Evolutionary conservation across 1,284 basidiomycete species (phyloP), one percentile per base, ranked within the genome.

Genomic region (Austroboletus olivaceoglutinosus): DNA sequence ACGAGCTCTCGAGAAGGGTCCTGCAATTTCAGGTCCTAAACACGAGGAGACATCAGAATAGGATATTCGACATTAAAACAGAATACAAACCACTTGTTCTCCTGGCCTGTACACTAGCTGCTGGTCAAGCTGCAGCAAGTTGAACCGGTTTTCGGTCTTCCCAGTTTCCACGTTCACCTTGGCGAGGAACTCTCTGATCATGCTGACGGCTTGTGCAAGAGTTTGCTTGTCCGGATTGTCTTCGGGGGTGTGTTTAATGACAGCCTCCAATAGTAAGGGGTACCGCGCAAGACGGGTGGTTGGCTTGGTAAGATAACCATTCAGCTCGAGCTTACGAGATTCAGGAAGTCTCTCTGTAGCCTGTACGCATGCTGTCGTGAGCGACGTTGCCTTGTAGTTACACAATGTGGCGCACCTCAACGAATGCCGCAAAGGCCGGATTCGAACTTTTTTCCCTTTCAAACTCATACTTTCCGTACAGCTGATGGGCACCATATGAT

Each of bases 391-490:
- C 27, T 16, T 42, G 41, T 22, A 27, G 48, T 37, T 2, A 23
- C 18, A 37, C 15, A 11, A 34, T 15, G 30, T 13, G 3, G 68
- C 83, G 36, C 59, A 92, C 91, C 77, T 98, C 97, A 43, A 99
- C 97, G 71, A 99, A 99, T 60, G 85, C 84, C 48, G 93, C 89
- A 74, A 99, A 99, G n/a, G 85, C 88, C 1, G 89, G 82, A 73
- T 99, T 99, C 45, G 85, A 79, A 46, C 81, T 85, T 77, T 98
- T 98, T 76, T 99, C 97, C 78, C 94, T 96, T 76, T 99, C 97
- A 68, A 99, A 98, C 73, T 98, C 93, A 69, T 94, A 98, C 71
- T 99, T 99, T 19, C 96, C 97, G 68, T 97, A 98, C 51, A 98
- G 75, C 69, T 99, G 97, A 69, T 99, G 95, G 9, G 94, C 87